Conservation (phyloP, 192 early-diverging fungal species). For the Piromyces finnis region DNA sequence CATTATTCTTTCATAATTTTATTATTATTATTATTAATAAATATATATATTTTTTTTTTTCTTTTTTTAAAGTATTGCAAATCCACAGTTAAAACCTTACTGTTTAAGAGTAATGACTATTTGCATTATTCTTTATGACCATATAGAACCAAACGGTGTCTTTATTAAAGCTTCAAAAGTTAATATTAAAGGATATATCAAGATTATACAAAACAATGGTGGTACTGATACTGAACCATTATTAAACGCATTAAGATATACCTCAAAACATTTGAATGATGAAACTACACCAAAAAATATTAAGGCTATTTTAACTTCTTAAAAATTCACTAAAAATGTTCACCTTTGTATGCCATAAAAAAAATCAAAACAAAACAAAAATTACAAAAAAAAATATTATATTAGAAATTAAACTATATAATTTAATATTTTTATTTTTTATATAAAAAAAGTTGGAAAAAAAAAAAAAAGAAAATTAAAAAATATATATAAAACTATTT, state of each 20-base stretch:
- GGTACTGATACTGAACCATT: slow-evolving; percentile 33
- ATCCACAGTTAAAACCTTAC: slow-evolving; percentile 43
- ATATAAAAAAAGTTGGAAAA: no score
- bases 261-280: slow-evolving; percentile 64
- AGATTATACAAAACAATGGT: slow-evolving; percentile 41
- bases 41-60: neutral
- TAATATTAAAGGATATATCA: slow-evolving; percentile 52
- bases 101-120: slow-evolving; percentile 74
- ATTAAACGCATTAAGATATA: slow-evolving; percentile 54
- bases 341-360: no score
- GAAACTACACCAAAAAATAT: slow-evolving; percentile 54
- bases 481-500: no score
- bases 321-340: no score
- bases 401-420: no score
- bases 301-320: slow-evolving; percentile 22
- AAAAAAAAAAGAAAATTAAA: no score
- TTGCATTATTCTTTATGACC: slow-evolving; percentile 80
- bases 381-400: no score
- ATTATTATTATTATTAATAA: no score
- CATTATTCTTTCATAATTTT: no score
- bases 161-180: slow-evolving; percentile 60
- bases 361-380: no score
- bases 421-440: no score
- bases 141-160: slow-evolving; percentile 59
- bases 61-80: slow-evolving; percentile 30